A percentile compares a stretch with the other conserved stretches of the same genome.
These are phyloP conservation scores for Amylostereum chailletii DNA, from an alignment of 1,284 basidiomycete genomes.

Conservation along the genomic window DNA sequence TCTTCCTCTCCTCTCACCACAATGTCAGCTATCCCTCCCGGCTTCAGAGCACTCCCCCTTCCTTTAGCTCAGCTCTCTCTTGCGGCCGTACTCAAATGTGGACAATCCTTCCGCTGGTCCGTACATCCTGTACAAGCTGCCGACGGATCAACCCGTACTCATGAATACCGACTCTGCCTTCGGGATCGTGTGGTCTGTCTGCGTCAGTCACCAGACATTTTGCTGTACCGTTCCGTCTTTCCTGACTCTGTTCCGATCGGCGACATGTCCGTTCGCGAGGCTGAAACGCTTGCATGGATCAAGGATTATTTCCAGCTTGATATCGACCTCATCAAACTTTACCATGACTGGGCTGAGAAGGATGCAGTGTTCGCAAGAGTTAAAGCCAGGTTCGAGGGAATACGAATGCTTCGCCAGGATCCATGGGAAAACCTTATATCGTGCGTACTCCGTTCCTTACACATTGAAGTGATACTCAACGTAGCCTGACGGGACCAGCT, in stretches of 20 bases:
- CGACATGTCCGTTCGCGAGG: conserved; percentile 31
- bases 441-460: conserved; percentile 40
- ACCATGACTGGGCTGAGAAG: conserved; percentile 66
- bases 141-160: conserved; percentile 19
- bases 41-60: conserved; percentile 54
- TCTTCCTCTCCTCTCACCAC: not conserved
- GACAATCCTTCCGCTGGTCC: conserved; percentile 77
- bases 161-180: conserved; percentile 71
- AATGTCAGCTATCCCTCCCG: conserved; percentile 15
- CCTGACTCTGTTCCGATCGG: conserved; percentile 28
- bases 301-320: conserved; percentile 87
- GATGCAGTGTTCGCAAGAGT: conserved; percentile 74
- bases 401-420: conserved; percentile 82
- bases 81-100: conserved; percentile 66
- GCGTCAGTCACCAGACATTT: conserved; percentile 56
- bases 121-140: conserved; percentile 30
- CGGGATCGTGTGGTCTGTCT: conserved; percentile 78
- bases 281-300: conserved; percentile 72
- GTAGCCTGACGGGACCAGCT: conserved; percentile 38
- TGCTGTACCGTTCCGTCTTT: conserved; percentile 71
- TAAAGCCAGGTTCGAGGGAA: conserved; percentile 54
- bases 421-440: conserved; percentile 93
- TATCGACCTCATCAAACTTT: conserved; percentile 67
- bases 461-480: not conserved
- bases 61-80: conserved; percentile 61